Percentiles rank a stretch among this genome's conserved stretches.
phyloP scores from a whole-genome alignment of 1,284 basidiomycete genomes.

The Rhodotorula mucilaginosa region DNA sequence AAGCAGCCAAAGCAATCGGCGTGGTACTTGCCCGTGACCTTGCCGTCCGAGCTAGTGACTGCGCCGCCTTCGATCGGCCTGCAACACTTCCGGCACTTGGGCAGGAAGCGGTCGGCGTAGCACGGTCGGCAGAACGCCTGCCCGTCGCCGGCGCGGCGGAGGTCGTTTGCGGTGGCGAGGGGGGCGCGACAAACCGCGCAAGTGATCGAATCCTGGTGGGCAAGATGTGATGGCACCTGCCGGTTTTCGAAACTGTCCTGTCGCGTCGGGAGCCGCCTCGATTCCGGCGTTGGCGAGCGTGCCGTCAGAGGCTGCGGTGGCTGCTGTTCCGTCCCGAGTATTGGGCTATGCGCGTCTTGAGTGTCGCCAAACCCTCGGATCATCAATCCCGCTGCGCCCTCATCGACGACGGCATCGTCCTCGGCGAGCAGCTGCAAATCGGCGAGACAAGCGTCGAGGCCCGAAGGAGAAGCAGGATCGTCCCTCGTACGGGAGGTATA shows the following conservation, averaged over 20 bases:
- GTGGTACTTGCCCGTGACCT: slow-evolving; percentile 44
- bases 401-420: neutral
- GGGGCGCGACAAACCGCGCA: slow-evolving; percentile 22
- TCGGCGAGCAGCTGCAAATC: slow-evolving; percentile 32
- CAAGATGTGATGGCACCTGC: neutral
- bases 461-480: too few relatives aligned
- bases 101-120: slow-evolving; percentile 45
- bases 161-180: neutral
- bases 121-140: slow-evolving; percentile 42
- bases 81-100: slow-evolving; percentile 45
- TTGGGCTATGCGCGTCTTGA: neutral
- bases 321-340: too few relatives aligned
- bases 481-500: too few relatives aligned
- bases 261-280: neutral
- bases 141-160: slow-evolving; percentile 21
- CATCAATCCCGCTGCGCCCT: neutral
- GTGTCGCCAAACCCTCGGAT: slow-evolving; percentile 6
- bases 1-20: slow-evolving; percentile 39
- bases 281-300: neutral
- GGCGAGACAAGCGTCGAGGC: slow-evolving; percentile 36
- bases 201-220: neutral
- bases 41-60: slow-evolving; percentile 44
- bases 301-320: neutral
- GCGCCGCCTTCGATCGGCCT: slow-evolving; percentile 44
- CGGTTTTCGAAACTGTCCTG: neutral